Base-by-base conservation (phyloP, 2,329 filamentous ascomycete species). In the Alternaria sp. region DNA sequence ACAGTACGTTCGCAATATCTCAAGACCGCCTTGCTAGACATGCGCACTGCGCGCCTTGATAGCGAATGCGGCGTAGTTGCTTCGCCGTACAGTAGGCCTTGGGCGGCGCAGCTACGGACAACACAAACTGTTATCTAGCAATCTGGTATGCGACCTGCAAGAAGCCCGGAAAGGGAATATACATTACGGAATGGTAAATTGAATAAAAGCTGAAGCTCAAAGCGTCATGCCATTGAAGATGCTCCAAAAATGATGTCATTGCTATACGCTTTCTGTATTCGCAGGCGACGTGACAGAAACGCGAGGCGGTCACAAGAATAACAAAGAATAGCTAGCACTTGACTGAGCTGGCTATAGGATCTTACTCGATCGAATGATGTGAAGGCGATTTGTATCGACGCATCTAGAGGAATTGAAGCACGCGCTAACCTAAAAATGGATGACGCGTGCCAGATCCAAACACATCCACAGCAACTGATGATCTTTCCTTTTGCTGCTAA, bases 11-110 rank as follows among this genome's bases (percentile, higher is more conserved):
- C 28, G 29, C 17, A 17, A 21, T 17, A 34, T 36, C 3, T 45
- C 28, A 36, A 37, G 10, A 48, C 33, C 49, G 51, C 51, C 41
- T 49, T 48, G 34, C 34, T 42, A 21, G 28, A 23, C 21, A 28
- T 34, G 39, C 4, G 41, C 21, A 24, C 11, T 46, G 36, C 37
- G 21, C 34, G n/a, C 34, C 33, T 50, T 13, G 24, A 31, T 39
- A 40, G 37, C n/a, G 23, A 26, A 3, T 55, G 52, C 52, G 52
- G 52, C 52, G 44, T 50, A 23, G 52, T 49, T 41, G 44, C 44
- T 33, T 31, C 26, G 42, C 52, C 52, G 41, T 41, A 26, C 14
- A 49, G 21, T 11, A 40, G 29, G 52, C 44, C 28, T 36, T 50
- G 44, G 37, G 52, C 28, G 52, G 44, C 52, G 26, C 42, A 41